Percentiles rank a stretch among this genome's conserved stretches.
Conservation (phyloP, 495 filamentous ascomycete species). For the Oidiodendron maius region DNA sequence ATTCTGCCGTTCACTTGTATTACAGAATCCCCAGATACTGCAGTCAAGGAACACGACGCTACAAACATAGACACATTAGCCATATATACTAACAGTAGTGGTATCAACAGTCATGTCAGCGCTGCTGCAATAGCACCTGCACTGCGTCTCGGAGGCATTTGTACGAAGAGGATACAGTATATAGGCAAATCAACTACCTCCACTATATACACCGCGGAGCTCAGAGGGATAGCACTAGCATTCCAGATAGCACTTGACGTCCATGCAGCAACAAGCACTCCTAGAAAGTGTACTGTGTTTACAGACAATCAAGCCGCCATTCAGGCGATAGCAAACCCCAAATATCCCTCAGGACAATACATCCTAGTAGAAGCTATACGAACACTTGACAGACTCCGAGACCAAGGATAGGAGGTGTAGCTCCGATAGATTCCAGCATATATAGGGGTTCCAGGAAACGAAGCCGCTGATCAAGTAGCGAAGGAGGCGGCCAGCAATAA, state of each 20-base stretch:
- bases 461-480: too few relatives aligned
- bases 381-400: constrained; percentile 15
- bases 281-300: constrained; percentile 12
- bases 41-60: constrained; percentile 19
- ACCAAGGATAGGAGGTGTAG: constrained; percentile 15
- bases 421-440: constrained; percentile 25
- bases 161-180: constrained; percentile 14
- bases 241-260: constrained; percentile 16
- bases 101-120: constrained; percentile 17
- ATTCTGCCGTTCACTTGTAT: constrained; percentile 18
- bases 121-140: constrained; percentile 11
- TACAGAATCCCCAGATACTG: constrained; percentile 15
- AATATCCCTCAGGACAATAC: constrained; percentile 14
- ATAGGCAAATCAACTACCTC: constrained; percentile 17
- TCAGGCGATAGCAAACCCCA: constrained; percentile 20
- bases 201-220: constrained; percentile 20
- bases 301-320: constrained; percentile 19
- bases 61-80: constrained; percentile 13
- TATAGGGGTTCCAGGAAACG: constrained; percentile 21
- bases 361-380: constrained; percentile 11
- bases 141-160: constrained; percentile 2
- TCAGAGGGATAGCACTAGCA: constrained; percentile 15
- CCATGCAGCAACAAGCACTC: constrained; percentile 3
- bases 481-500: constrained; percentile 16
- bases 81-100: constrained; percentile 21